Evolutionary conservation across 169 alveolate genomes (phyloP), one percentile per base, ranked within the genome.

Genomic region (Eimeria sp.): DNA sequence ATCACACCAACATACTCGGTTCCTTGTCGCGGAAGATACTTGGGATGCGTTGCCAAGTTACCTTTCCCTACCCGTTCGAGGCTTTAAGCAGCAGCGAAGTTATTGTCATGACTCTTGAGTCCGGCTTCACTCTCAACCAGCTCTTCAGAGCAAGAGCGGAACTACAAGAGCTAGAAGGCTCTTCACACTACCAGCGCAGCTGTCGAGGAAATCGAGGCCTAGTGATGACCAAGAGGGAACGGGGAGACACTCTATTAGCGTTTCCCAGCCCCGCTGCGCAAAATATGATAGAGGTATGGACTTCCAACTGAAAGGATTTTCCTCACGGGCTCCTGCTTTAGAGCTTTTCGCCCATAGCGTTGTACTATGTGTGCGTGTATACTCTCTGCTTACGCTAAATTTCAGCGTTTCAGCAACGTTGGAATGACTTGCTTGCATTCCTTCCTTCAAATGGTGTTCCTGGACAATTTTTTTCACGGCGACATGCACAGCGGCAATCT

Each of bases 401-500:
- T 64, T 62, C 94, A 87, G 94, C 94, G 94, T 43, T 66, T 87
- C 49, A 87, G 30, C 83, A 87, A 56, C 66, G 94, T 87, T 66
- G 94, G 94, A 16, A 64, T 90, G 95, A 60, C 72, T 43, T 90
- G 89, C 90, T 82, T 76, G 13, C 90, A 76, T 56, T 78, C 90
- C 52, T 90, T 89, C 66, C 91, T 95, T 27, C 93, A 95, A 52
- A 95, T 95, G 97, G 85, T 95, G 60, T 95, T 95, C 87, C 91
- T 88, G 74, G 97, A 95, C 58, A 87, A 95, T 89, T 88, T 95
- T 58, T 64, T 95, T 58, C 97, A 95, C 54, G 95, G 90, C 83
- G 97, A 95, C 87, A 85, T 95, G 74, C 97, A 95, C 91, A 93
- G 95, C 77, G 97, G 97, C 58, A 95, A 95, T 78, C 71, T 95